These are phyloP conservation scores for Chloris gayana DNA, from an alignment of 176 grass and related monocot species.

Conservation along the genomic window DNA sequence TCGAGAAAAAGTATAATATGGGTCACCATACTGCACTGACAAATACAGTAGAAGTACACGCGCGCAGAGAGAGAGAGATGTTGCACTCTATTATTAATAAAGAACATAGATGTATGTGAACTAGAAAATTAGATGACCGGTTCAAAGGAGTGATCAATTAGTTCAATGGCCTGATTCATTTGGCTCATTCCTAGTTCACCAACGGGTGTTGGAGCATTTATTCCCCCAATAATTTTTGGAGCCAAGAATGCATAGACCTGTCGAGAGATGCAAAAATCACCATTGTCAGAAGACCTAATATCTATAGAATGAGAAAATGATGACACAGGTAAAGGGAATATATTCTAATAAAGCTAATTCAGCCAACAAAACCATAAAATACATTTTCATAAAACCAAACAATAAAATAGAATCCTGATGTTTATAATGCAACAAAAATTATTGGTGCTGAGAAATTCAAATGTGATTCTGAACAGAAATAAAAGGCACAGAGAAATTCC, in stretches of 20 bases:
- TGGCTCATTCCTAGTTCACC: conserved; percentile 91
- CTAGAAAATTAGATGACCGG: conserved; percentile 51
- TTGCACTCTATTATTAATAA: not conserved
- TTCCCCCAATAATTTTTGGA: conserved; percentile 97
- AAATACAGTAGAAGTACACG: not conserved
- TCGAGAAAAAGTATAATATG: conserved; percentile 1
- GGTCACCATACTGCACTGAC: not conserved
- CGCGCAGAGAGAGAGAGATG: not conserved
- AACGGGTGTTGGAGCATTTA: conserved; percentile 87
- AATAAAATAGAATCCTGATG: not conserved
- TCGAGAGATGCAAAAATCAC: conserved; percentile 29
- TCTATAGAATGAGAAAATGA: conserved; percentile 11
- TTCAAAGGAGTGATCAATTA: conserved; percentile 85
- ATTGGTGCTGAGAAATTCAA: conserved; percentile 7
- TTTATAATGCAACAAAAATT: not conserved
- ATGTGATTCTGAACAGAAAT: not conserved
- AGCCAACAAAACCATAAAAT: no score
- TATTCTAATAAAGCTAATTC: not conserved
- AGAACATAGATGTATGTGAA: conserved; percentile 17
- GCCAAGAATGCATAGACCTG: conserved; percentile 86
- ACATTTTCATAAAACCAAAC: no score
- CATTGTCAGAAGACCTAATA: not conserved
- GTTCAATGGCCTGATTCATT: conserved; percentile 92
- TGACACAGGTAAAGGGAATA: not conserved
- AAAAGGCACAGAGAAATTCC: not conserved